Evolutionary conservation across 2,329 filamentous ascomycete genomes (phyloP).

Genomic region (Graphilbum fragrans): DNA sequence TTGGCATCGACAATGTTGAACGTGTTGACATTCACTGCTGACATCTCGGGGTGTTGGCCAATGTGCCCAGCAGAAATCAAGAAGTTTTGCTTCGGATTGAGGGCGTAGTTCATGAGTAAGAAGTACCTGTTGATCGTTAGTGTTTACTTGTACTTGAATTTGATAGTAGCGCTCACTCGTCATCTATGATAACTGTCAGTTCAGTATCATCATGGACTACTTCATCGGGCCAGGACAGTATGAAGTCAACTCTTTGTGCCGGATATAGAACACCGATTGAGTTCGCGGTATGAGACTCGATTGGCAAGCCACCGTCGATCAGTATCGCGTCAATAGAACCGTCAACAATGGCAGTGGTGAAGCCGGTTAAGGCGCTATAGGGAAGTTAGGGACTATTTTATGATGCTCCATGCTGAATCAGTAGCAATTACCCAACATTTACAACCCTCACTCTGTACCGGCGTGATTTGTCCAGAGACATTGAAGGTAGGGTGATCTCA

Average conservation of each 20-base stretch:
- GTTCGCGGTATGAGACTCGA: slow-evolving; percentile 5
- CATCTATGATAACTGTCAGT: slow-evolving; percentile 10
- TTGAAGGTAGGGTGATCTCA: slow-evolving; percentile 8
- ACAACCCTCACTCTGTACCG: slow-evolving; percentile 13
- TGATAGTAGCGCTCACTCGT: too few relatives aligned
- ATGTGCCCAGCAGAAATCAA: not conserved
- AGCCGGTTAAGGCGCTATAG: slow-evolving; percentile 11
- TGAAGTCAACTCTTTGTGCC: slow-evolving; percentile 12
- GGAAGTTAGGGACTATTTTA: too few relatives aligned
- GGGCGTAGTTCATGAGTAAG: slow-evolving; percentile 6
- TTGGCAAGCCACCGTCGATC: slow-evolving; percentile 13
- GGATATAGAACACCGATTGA: slow-evolving; percentile 12
- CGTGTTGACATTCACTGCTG: not conserved
- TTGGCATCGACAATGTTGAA: slow-evolving; percentile 7
- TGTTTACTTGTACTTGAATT: too few relatives aligned
- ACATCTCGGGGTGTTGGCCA: not conserved
- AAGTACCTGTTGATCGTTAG: slow-evolving; percentile 6
- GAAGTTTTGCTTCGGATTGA: not conserved
- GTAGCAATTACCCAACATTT: slow-evolving; percentile 12
- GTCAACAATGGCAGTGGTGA: slow-evolving; percentile 11
- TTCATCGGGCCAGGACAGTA: slow-evolving; percentile 9
- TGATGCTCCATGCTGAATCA: too few relatives aligned
- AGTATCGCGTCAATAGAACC: slow-evolving; percentile 8
- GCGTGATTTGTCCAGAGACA: slow-evolving; percentile 10
- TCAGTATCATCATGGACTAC: not conserved